phyloP scores from a whole-genome alignment of 805 yeast genomes.

The Starmerella bombicola region DNA sequence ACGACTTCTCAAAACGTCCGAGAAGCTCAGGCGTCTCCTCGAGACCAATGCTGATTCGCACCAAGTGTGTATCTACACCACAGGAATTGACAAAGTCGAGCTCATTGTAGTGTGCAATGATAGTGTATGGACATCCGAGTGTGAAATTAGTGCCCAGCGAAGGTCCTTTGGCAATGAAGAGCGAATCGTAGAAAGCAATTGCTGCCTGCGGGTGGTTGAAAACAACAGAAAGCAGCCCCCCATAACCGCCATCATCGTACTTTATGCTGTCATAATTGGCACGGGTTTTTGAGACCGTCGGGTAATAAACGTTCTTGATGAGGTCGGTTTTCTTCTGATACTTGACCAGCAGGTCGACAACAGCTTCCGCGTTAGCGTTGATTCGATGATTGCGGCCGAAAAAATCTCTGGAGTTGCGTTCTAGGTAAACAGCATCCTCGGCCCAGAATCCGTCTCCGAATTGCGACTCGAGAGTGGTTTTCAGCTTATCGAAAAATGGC shows the following conservation, averaged over 20 bases:
- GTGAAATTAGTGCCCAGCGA: conserved; percentile 84
- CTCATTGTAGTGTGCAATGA: conserved; percentile 74
- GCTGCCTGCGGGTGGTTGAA: conserved; percentile 57
- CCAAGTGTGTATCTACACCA: conserved; percentile 69
- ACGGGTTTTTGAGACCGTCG: conserved; percentile 42
- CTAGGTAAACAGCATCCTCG: conserved; percentile 85
- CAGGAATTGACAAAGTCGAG: conserved; percentile 65
- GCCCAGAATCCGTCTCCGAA: conserved; percentile 77
- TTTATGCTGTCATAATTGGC: conserved; percentile 59
- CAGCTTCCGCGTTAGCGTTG: conserved; percentile 32
- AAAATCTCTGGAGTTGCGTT: conserved; percentile 87
- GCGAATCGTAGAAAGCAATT: conserved; percentile 56
- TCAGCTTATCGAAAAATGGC: conserved; percentile 38
- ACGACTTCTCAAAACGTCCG: conserved; percentile 39
- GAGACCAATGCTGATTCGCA: conserved; percentile 74
- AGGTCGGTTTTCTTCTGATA: conserved; percentile 28
- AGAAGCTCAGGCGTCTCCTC: conserved; percentile 56
- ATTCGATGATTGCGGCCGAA: conserved; percentile 41
- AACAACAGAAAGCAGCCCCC: conserved; percentile 67
- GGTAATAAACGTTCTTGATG: conserved; percentile 60
- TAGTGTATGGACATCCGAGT: conserved; percentile 77
- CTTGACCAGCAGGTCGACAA: conserved; percentile 25
- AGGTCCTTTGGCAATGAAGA: conserved; percentile 71
- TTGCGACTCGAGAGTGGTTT: conserved; percentile 39
- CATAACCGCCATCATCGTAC: conserved; percentile 70